A percentile compares a stretch with the other conserved stretches of the same genome.
These are phyloP conservation scores for Zostera marina DNA, from an alignment of 116 monocot species.

Conservation along the genomic window DNA sequence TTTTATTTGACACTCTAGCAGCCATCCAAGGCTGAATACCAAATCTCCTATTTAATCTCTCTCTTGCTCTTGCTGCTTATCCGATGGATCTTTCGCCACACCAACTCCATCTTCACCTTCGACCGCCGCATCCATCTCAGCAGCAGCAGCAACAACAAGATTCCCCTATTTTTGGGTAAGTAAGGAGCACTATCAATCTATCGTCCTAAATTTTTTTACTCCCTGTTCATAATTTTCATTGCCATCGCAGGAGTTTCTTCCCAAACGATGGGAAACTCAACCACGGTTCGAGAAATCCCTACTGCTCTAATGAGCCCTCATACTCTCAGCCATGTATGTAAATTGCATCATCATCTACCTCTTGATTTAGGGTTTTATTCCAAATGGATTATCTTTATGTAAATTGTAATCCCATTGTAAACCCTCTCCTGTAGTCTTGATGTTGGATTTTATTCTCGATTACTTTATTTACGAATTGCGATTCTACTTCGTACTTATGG, in stretches of 20 bases:
- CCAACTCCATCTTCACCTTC: constrained; percentile 31
- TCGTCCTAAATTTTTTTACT: too few relatives aligned
- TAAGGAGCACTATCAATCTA: too few relatives aligned
- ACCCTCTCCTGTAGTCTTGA: too few relatives aligned
- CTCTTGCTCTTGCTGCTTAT: neutral
- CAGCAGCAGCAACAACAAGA: constrained; percentile 23
- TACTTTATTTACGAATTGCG: too few relatives aligned
- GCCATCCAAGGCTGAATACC: too few relatives aligned
- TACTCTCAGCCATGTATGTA: neutral
- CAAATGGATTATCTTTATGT: too few relatives aligned
- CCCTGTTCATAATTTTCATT: neutral
- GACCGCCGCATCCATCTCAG: constrained; percentile 35
- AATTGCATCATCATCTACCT: too few relatives aligned
- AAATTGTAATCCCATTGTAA: too few relatives aligned
- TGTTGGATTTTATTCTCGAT: too few relatives aligned
- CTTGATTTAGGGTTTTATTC: too few relatives aligned
- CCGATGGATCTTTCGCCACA: constrained; percentile 7
- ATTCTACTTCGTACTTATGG: too few relatives aligned
- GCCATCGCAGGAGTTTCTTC: neutral
- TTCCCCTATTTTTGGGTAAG: neutral
- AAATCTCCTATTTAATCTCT: neutral
- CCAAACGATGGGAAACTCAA: neutral
- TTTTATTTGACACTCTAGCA: too few relatives aligned
- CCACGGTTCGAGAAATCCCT: neutral
- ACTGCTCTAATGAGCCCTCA: neutral